Evolutionary conservation across 192 early-diverging fungal genomes (phyloP), one percentile per base, ranked within the genome.

Genomic region (Entomortierella beljakovae): DNA sequence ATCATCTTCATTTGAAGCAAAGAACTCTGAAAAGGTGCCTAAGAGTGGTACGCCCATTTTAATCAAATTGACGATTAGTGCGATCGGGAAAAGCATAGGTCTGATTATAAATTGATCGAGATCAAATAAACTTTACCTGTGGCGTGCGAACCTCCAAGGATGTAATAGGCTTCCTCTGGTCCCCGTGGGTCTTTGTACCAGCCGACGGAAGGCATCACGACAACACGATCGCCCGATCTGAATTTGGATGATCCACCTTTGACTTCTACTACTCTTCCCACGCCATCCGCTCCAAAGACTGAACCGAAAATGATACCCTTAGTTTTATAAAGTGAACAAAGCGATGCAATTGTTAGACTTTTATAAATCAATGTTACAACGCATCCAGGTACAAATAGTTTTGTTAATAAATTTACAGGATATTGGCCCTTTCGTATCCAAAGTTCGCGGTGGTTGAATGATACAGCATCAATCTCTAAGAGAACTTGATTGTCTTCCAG

Each of bases 11-110:
- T 70, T 62, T 9, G 90, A 82, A 9, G 67, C 64, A 54, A 85
- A 86, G 51, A 84, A 83, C 62, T 91, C 86, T 18, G 89, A 76
- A 33, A 91, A 83, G 9, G 90, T 87, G 26, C 90, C 90, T 89
- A 33, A 15, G 53, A 50, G 2, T 16, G 54, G n/a, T n/a, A n/a
- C n/a, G n/a, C n/a, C n/a, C n/a, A n/a, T n/a, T n/a, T n/a, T n/a
- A n/a, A n/a, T n/a, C n/a, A n/a, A n/a, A n/a, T n/a, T n/a, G n/a
- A n/a, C n/a, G n/a, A n/a, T n/a, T 40, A 56, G 0, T 8, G 23
- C 16, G 3, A 20, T 40, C 33, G 57, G 57, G 4, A 37, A 35
- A 38, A 28, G 20, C 11, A 48, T 37, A 37, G 2, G 6, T 20
- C 10, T 29, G 26, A 9, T 40, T 9, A 40, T 40, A 40, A 40